Conservation (phyloP, 2,329 filamentous ascomycete species). For the Graphilbum ipis-grandicollis region DNA sequence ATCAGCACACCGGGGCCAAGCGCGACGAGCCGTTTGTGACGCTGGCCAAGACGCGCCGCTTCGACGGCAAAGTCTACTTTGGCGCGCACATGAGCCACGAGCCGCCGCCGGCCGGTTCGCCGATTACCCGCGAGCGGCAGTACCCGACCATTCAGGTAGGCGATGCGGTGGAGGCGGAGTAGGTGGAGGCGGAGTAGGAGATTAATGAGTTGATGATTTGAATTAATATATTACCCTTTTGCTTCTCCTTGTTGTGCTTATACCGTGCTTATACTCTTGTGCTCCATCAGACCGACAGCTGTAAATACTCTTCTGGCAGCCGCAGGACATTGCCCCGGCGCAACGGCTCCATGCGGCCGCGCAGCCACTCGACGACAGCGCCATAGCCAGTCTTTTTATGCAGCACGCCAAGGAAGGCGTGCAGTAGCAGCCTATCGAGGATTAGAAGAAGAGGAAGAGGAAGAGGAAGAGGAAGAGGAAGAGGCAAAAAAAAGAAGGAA, state of each 20-base stretch:
- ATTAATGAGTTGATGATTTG: too few species aligned
- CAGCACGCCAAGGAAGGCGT: constrained; percentile 54
- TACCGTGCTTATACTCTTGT: too few species aligned
- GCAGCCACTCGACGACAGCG: constrained; percentile 51
- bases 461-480: background rate
- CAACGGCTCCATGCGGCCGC: constrained; percentile 24
- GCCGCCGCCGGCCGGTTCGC: constrained; percentile 6
- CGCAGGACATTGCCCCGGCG: constrained; percentile 6
- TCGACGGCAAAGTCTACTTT: constrained; percentile 76
- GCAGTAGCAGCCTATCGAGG: constrained; percentile 40
- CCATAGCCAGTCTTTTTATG: constrained; percentile 46
- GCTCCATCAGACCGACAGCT: too few species aligned
- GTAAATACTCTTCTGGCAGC: constrained; percentile 4
- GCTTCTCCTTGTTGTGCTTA: too few species aligned
- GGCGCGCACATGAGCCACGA: constrained; percentile 57
- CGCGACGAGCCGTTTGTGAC: constrained; percentile 79
- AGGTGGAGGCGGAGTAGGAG: background rate
- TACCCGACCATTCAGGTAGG: constrained; percentile 32
- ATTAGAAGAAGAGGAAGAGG: background rate
- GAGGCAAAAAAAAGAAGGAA: background rate
- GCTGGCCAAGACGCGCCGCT: constrained; percentile 68
- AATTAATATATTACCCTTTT: too few species aligned
- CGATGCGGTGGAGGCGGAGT: constrained; percentile 18
- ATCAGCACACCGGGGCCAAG: constrained; percentile 64
- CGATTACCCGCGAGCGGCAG: constrained; percentile 14